A percentile compares a stretch with the other conserved stretches of the same genome.
These are phyloP conservation scores for Suhomyces guaymorum DNA, from an alignment of 1,139 yeast genomes.

Conservation along the genomic window DNA sequence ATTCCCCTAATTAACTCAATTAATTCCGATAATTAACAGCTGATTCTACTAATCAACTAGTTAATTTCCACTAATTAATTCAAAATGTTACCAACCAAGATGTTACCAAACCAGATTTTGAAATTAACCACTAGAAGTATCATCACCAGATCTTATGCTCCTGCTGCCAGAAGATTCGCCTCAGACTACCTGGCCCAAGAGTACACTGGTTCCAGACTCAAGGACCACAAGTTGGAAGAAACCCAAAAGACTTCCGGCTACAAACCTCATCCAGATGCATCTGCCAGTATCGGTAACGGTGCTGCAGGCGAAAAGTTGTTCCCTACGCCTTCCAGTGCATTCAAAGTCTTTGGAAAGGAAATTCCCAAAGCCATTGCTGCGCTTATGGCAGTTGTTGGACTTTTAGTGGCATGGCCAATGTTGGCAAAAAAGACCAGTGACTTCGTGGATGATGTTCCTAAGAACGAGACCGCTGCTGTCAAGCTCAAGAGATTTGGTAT, in stretches of 20 bases:
- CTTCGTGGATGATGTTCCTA: constrained; percentile 17
- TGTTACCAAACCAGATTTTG: no score
- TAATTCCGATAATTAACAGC: no score
- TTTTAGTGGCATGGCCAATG: constrained; percentile 22
- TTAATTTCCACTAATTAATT: no score
- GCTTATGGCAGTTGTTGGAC: constrained; percentile 12
- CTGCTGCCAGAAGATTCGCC: constrained; percentile 1
- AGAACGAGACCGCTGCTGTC: constrained; percentile 17
- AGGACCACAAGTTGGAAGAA: constrained; percentile 1
- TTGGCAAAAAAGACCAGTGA: constrained; percentile 15
- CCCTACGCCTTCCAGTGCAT: constrained; percentile 1
- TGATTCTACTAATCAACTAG: no score
- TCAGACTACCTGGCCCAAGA: constrained; percentile 1
- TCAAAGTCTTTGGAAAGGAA: constrained; percentile 13
- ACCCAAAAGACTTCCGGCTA: constrained; percentile 5
- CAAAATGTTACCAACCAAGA: constrained; percentile 1
- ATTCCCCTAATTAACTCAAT: no score
- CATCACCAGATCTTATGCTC: background rate
- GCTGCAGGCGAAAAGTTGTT: constrained; percentile 4
- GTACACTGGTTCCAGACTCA: background rate
- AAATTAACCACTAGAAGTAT: no score
- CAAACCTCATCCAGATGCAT: constrained; percentile 6
- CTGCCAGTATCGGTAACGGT: constrained; percentile 6
- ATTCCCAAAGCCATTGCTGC: constrained; percentile 19
- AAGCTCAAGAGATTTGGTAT: constrained; percentile 13